Evolutionary conservation across 371 early-diverging fungal species (phyloP).

Genomic region (Mortierella sp.): DNA sequence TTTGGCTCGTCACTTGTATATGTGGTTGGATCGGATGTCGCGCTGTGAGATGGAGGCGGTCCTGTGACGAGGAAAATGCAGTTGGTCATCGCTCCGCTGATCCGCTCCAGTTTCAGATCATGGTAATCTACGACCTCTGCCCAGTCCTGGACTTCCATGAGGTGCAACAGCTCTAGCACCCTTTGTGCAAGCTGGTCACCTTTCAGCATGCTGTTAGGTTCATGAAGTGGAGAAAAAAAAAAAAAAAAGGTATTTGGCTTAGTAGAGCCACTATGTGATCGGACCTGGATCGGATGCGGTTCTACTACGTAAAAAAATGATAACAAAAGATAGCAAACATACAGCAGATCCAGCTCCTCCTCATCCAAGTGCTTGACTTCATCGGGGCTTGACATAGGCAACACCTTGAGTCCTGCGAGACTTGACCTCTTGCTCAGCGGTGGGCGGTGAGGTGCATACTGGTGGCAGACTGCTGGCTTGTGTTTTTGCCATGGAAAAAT

Average conservation of each 20-base stretch:
- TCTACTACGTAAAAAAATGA: too few relatives aligned
- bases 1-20: background rate
- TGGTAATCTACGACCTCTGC: slow-evolving; percentile 34
- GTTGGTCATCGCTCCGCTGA: slow-evolving; percentile 92
- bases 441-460: slow-evolving; percentile 22
- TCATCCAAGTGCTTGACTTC: slow-evolving; percentile 12
- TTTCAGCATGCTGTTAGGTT: slow-evolving; percentile 20
- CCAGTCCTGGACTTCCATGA: slow-evolving; percentile 57
- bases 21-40: slow-evolving; percentile 2
- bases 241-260: background rate
- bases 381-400: slow-evolving; percentile 7
- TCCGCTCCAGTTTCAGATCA: slow-evolving; percentile 61
- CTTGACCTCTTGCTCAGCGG: slow-evolving; percentile 28
- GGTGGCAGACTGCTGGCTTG: slow-evolving; percentile 20
- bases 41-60: slow-evolving; percentile 15
- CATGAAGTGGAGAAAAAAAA: slow-evolving; percentile 1
- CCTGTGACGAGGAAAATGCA: slow-evolving; percentile 80
- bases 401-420: slow-evolving; percentile 25
- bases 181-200: slow-evolving; percentile 25
- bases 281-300: too few relatives aligned
- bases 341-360: slow-evolving; percentile 46
- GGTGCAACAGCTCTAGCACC: slow-evolving; percentile 41
- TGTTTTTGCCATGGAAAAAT: slow-evolving; percentile 34
- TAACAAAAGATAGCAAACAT: slow-evolving; percentile 5
- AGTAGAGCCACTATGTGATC: too few relatives aligned